Percentiles rank a stretch among this genome's conserved stretches.
Evolutionary conservation across 1,284 basidiomycete genomes (phyloP).

Genomic region (Ganoderma leucocontextum): DNA sequence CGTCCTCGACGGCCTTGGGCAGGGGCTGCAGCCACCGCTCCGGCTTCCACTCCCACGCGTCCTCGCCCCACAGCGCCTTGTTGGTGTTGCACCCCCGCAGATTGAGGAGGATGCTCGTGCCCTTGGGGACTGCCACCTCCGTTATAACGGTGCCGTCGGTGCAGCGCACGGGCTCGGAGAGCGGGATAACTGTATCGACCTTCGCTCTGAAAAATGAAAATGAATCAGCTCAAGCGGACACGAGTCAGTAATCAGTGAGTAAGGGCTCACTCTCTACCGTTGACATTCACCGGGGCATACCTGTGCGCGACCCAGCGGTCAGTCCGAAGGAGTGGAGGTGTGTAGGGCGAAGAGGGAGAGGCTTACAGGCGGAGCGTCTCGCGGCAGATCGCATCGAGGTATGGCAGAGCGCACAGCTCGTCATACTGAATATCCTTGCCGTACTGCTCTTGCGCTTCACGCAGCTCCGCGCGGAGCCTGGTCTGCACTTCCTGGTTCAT

Average conservation of each 20-base stretch:
- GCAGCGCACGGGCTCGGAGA: slow-evolving; percentile 33
- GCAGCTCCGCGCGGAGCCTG: slow-evolving; percentile 37
- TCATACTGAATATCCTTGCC: slow-evolving; percentile 39
- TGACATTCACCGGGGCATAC: neutral
- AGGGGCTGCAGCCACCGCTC: slow-evolving; percentile 41
- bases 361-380: slow-evolving; percentile 36
- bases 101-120: slow-evolving; percentile 55
- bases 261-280: neutral
- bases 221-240: neutral
- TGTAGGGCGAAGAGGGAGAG: slow-evolving; percentile 20
- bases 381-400: slow-evolving; percentile 44
- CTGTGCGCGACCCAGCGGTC: neutral
- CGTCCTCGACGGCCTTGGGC: slow-evolving; percentile 30
- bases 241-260: slow-evolving; percentile 18
- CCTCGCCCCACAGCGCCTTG: slow-evolving; percentile 62
- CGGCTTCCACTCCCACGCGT: slow-evolving; percentile 58
- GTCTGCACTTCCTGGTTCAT: slow-evolving; percentile 16
- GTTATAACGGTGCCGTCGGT: slow-evolving; percentile 44
- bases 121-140: slow-evolving; percentile 51
- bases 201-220: slow-evolving; percentile 19
- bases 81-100: slow-evolving; percentile 54
- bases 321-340: no score
- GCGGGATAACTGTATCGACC: slow-evolving; percentile 35
- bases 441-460: slow-evolving; percentile 19
- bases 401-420: slow-evolving; percentile 40